phyloP scores from a whole-genome alignment of 2,329 filamentous ascomycete genomes.

The Colletotrichum spaethianum region DNA sequence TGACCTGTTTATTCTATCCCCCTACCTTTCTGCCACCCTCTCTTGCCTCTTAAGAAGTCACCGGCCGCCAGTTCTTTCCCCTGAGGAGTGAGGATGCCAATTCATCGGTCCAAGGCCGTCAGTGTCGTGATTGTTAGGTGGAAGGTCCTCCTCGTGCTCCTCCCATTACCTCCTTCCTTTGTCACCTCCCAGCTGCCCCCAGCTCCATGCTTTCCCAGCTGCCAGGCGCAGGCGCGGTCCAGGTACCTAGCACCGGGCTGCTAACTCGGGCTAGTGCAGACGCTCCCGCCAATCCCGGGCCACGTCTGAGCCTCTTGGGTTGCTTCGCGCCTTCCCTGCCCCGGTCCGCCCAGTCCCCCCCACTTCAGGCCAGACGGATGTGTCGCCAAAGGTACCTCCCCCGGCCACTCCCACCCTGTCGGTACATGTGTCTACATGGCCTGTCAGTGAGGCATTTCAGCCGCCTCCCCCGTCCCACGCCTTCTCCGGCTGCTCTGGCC shows the following conservation, averaged over 20 bases:
- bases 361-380: constrained; percentile 27
- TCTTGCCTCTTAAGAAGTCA: not conserved
- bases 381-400: constrained; percentile 1
- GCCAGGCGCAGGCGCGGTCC: constrained; percentile 12
- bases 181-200: not conserved
- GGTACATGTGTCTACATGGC: not conserved
- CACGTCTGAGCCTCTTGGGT: constrained; percentile 41
- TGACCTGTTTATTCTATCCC: too few species aligned
- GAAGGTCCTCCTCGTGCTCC: not conserved
- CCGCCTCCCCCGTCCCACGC: constrained; percentile 30
- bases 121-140: not conserved
- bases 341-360: constrained; percentile 22
- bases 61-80: not conserved
- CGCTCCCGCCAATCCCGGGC: constrained; percentile 40
- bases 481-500: constrained; percentile 3
- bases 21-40: not conserved
- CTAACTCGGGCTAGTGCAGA: constrained; percentile 22
- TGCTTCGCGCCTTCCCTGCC: constrained; percentile 36
- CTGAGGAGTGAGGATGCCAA: not conserved
- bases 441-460: constrained; percentile 33
- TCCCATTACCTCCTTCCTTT: not conserved
- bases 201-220: not conserved
- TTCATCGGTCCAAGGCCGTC: not conserved
- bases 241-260: constrained; percentile 26
- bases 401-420: too few species aligned